phyloP scores from a whole-genome alignment of 2,329 filamentous ascomycete species.

The Dactylella cylindrospora region DNA sequence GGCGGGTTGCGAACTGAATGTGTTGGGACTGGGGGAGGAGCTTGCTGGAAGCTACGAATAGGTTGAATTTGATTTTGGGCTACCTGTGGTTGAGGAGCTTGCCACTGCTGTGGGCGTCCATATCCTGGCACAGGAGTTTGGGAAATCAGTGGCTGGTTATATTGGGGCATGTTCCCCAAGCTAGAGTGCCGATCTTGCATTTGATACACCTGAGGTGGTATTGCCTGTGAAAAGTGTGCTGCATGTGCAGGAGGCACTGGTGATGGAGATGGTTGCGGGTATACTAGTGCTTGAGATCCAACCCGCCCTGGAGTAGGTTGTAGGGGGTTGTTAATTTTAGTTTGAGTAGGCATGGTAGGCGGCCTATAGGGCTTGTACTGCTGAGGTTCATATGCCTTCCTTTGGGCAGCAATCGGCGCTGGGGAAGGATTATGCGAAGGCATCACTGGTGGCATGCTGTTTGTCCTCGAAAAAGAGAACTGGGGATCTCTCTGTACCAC shows the following conservation, averaged over 20 bases:
- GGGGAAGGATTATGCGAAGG: conserved; percentile 9
- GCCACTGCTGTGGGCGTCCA: conserved; percentile 11
- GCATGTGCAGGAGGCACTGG: conserved; percentile 15
- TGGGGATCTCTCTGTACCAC: conserved; percentile 10
- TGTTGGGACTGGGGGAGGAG: conserved; percentile 10
- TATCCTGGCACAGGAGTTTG: not conserved
- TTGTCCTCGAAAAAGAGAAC: conserved; percentile 28
- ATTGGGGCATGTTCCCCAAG: conserved; percentile 26
- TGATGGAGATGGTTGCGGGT: conserved; percentile 20
- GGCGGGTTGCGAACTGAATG: conserved; percentile 15
- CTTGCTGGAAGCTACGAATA: conserved; percentile 16
- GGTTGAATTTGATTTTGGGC: conserved; percentile 17
- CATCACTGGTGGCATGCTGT: conserved; percentile 28
- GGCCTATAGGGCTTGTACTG: conserved; percentile 42
- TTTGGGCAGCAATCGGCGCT: not conserved
- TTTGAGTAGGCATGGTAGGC: conserved; percentile 6
- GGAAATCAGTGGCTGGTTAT: conserved; percentile 3
- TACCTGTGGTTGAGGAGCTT: conserved; percentile 2
- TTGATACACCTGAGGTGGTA: conserved; percentile 29
- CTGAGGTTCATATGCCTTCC: conserved; percentile 15
- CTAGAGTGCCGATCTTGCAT: conserved; percentile 33
- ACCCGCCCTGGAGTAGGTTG: conserved; percentile 17
- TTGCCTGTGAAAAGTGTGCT: conserved; percentile 1
- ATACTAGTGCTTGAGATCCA: conserved; percentile 18
- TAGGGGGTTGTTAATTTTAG: not conserved